Base-by-base conservation (phyloP, 768 basidiomycete genomes). In the Trametes punicea region DNA sequence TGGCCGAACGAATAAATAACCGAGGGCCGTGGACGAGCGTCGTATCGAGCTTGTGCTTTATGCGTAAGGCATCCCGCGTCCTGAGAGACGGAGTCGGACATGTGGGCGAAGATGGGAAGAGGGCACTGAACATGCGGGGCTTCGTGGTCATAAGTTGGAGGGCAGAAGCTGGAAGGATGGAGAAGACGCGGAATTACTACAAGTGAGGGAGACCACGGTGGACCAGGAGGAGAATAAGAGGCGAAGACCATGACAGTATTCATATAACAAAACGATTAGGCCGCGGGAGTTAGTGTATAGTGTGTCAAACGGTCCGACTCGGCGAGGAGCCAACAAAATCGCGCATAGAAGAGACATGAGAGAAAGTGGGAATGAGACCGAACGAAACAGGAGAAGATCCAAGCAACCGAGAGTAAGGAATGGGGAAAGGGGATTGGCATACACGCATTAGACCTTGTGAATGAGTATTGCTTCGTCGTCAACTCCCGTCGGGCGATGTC, bases 251-350 rank as follows among this genome's bases (percentile, higher is more conserved):
- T 26, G 47, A 41, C 30, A 44, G 44, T 51, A 51, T 13, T 21
- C 36, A 39, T 36, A 52, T 39, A 47, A 55, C 53, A 51, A 45
- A 46, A 25, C 48, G 10, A 55, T 51, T 60, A 60, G 33, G 23
- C 21, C 36, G 21, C 15, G 23, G 30, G 46, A 34, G 23, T 31
- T 55, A 51, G 38, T 4, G 29, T 55, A 36, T 9, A 60, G 53
- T 26, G 23, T 59, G 36, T 40, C 23, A 30, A 55, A 55, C 38
- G 48, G 53, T 55, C 52, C 53, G 23, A 50, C 51, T 46, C 42
- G 48, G 53, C n/a, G 13, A 34, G n/a, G 27, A 36, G 31, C 42
- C 46, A 49, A 25, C 26, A 18, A 38, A 25, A 34, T 25, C 23
- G 44, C 52, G 45, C 45, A 54, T 11, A 18, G 33, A 18, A 26